phyloP scores from a whole-genome alignment of 1,284 basidiomycete genomes.

The Trichosporon asahii region DNA sequence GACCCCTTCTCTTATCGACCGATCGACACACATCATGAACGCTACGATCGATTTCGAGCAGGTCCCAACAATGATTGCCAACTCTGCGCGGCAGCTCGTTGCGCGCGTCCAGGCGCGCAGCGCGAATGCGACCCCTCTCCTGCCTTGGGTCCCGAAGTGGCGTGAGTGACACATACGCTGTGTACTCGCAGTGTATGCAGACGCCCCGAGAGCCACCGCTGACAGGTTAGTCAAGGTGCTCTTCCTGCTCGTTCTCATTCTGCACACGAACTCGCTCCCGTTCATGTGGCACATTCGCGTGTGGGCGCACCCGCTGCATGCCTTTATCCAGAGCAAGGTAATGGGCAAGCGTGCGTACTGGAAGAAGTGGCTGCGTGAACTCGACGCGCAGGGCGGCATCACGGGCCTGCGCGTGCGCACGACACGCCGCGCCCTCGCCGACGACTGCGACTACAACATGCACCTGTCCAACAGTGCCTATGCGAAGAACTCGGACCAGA shows the following conservation, averaged over 20 bases:
- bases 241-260: slow-evolving; percentile 41
- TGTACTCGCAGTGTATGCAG: not conserved
- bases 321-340: slow-evolving; percentile 30
- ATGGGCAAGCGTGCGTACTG: slow-evolving; percentile 36
- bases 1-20: not conserved
- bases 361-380: slow-evolving; percentile 30
- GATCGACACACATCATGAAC: slow-evolving; percentile 2
- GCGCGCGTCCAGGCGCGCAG: slow-evolving; percentile 17
- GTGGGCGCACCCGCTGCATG: slow-evolving; percentile 37
- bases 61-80: slow-evolving; percentile 8
- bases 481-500: slow-evolving; percentile 56
- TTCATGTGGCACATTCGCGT: slow-evolving; percentile 49
- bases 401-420: slow-evolving; percentile 25
- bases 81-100: slow-evolving; percentile 11
- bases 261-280: slow-evolving; percentile 47
- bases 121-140: slow-evolving; percentile 29
- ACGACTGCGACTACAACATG: slow-evolving; percentile 52
- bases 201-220: not conserved
- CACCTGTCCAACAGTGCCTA: slow-evolving; percentile 51
- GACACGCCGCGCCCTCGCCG: slow-evolving; percentile 39
- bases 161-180: slow-evolving; percentile 26
- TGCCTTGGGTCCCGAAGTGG: slow-evolving; percentile 46
- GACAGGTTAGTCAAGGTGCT: slow-evolving; percentile 44
- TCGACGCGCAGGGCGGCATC: slow-evolving; percentile 32
- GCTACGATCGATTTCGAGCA: not conserved